Conservation (phyloP, 352 stramenopile genomes). For the Phytophthora cactorum region DNA sequence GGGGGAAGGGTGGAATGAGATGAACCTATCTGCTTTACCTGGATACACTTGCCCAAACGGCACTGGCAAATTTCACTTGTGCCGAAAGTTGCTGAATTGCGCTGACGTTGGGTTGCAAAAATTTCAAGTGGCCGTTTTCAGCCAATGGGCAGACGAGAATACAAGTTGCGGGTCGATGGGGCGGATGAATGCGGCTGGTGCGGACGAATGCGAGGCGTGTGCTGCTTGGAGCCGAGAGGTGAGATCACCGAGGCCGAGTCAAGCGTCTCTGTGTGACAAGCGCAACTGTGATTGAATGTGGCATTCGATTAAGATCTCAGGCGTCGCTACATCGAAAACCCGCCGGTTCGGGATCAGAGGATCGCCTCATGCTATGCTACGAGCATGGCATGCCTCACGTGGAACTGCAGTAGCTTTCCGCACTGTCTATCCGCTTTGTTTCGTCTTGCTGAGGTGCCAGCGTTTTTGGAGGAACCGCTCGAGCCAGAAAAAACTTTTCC, state of each 20-base stretch:
- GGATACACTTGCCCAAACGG: slow-evolving; percentile 11
- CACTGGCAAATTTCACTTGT: slow-evolving; percentile 10
- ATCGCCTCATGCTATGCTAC: too few species aligned
- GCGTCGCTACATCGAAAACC: slow-evolving; percentile 21
- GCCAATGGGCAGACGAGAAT: slow-evolving; percentile 11
- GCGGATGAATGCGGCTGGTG: too few species aligned
- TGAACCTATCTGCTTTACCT: slow-evolving; percentile 13
- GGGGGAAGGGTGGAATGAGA: neutral
- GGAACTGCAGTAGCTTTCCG: too few species aligned
- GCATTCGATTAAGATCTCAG: slow-evolving; percentile 20
- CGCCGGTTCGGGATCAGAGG: neutral
- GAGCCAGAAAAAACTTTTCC: neutral
- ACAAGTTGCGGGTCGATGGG: neutral
- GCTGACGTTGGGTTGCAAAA: slow-evolving; percentile 20
- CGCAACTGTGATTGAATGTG: neutral
- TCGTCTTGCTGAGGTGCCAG: too few species aligned
- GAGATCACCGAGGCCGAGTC: neutral
- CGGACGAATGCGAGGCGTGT: neutral
- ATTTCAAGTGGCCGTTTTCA: slow-evolving; percentile 17
- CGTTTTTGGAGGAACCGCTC: neutral
- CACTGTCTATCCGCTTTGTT: too few species aligned
- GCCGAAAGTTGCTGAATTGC: slow-evolving; percentile 1
- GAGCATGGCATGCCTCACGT: too few species aligned
- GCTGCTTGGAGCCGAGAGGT: neutral
- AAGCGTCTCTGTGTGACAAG: neutral